These are phyloP conservation scores for Peronospora farinosa DNA, from an alignment of 352 stramenopile species.

Conservation along the genomic window DNA sequence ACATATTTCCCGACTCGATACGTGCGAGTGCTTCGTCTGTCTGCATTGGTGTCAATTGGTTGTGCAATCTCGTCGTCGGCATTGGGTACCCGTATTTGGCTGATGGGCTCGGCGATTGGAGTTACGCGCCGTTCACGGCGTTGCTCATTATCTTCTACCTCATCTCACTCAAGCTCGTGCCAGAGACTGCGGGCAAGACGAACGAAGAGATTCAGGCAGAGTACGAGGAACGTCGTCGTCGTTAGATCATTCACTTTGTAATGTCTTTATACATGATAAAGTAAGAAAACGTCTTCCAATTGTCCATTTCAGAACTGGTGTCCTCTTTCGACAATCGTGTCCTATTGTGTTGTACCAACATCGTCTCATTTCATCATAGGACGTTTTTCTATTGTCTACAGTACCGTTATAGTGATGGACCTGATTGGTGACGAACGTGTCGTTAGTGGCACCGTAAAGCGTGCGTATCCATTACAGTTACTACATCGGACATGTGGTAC, in stretches of 20 bases:
- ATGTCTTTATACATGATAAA: too few relatives aligned
- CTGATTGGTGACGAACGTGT: constrained; percentile 15
- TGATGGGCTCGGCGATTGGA: constrained; percentile 29
- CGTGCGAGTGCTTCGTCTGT: constrained; percentile 32
- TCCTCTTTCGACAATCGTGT: too few relatives aligned
- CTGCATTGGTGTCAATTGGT: constrained; percentile 37
- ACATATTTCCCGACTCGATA: constrained; percentile 26
- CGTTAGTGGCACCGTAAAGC: constrained; percentile 43
- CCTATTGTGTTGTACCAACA: not conserved
- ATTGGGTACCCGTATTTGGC: constrained; percentile 39
- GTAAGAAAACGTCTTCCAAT: not conserved
- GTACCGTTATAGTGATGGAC: constrained; percentile 12
- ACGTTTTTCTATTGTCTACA: not conserved
- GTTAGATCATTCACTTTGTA: not conserved
- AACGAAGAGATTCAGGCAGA: constrained; percentile 50
- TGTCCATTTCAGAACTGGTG: not conserved
- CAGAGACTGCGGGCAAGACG: constrained; percentile 46
- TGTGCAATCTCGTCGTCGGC: constrained; percentile 41
- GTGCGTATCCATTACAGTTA: constrained; percentile 53
- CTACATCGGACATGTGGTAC: constrained; percentile 8
- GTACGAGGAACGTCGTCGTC: constrained; percentile 26
- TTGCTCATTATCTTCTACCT: constrained; percentile 38
- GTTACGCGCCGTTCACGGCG: constrained; percentile 33
- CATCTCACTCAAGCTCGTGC: constrained; percentile 39
- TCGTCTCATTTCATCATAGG: not conserved